A percentile compares a stretch with the other conserved stretches of the same genome.
These are phyloP conservation scores for Fusarium torreyae DNA, from an alignment of 2,329 filamentous ascomycete species.

Conservation along the genomic window DNA sequence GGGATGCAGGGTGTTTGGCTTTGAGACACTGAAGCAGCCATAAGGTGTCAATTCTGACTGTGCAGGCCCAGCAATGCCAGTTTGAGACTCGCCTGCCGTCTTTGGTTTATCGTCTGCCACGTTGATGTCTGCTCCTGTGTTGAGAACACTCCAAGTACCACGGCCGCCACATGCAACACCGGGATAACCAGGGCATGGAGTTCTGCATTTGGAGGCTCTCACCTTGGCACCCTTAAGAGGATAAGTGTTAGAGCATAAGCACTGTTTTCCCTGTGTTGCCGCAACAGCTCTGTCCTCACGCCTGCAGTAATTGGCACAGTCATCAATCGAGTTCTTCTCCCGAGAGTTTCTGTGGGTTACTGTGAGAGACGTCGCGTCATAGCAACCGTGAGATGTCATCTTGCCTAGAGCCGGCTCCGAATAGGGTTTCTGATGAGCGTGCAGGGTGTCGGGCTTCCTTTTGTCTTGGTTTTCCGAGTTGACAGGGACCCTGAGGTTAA, in stretches of 20 bases:
- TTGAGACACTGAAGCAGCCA: conserved; percentile 10
- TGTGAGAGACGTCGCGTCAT: neutral
- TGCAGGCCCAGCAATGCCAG: neutral
- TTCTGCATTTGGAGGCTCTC: neutral
- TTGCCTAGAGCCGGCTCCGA: rapidly evolving
- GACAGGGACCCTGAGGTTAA: neutral
- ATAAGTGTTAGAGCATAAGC: conserved; percentile 17
- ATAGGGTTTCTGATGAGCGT: neutral
- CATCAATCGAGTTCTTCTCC: neutral
- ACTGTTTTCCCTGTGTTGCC: neutral
- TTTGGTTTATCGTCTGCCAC: neutral
- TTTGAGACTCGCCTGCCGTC: rapidly evolving
- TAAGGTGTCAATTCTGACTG: neutral
- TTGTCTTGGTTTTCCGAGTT: too few relatives aligned
- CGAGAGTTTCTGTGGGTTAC: too few relatives aligned
- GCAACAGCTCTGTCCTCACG: neutral
- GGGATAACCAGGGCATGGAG: neutral
- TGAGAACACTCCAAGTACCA: neutral
- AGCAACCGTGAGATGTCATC: conserved; percentile 19
- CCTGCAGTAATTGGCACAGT: neutral
- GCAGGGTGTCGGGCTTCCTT: too few relatives aligned
- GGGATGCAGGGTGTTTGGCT: too few relatives aligned
- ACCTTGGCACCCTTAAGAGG: neutral
- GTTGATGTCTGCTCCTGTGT: neutral
- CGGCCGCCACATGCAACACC: neutral